A percentile compares a stretch with the other conserved stretches of the same genome.
Evolutionary conservation across 768 basidiomycete genomes (phyloP).

Genomic region (Lactarius quietus): DNA sequence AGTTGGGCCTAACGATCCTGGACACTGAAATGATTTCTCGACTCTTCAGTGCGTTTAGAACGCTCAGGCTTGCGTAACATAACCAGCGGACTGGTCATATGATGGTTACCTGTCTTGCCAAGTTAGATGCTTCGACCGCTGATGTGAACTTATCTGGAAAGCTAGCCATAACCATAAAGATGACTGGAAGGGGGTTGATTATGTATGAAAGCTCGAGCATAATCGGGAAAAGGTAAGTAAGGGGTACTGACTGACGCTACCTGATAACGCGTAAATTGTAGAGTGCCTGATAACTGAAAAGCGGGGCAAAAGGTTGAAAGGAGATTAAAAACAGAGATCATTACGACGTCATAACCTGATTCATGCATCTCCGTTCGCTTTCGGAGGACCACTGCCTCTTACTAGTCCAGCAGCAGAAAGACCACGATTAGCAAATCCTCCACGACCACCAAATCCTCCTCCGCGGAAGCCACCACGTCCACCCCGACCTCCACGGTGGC

Average conservation of each 20-base stretch:
- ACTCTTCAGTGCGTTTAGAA: neutral
- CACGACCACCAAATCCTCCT: conserved; percentile 61
- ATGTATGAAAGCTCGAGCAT: conserved; percentile 15
- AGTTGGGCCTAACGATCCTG: neutral
- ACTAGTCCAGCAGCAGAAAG: conserved; percentile 70
- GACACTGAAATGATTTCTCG: neutral
- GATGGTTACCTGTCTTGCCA: neutral
- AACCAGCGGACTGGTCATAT: neutral
- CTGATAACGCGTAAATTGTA: conserved; percentile 17
- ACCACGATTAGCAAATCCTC: conserved; percentile 60
- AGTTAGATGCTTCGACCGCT: neutral
- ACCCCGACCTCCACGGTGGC: conserved; percentile 44
- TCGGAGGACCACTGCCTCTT: conserved; percentile 30
- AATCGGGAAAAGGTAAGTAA: conserved; percentile 21
- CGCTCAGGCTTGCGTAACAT: neutral
- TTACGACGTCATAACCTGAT: neutral
- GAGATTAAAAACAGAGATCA: neutral
- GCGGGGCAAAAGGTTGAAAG: neutral
- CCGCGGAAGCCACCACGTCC: conserved; percentile 50
- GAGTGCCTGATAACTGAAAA: conserved; percentile 7
- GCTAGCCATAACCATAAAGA: neutral
- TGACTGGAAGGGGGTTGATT: conserved; percentile 8
- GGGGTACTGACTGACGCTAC: conserved; percentile 15
- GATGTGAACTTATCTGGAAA: neutral
- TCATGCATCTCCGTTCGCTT: conserved; percentile 32